These are phyloP conservation scores for Aspergillus sp. DNA, from an alignment of 2,329 filamentous ascomycete genomes.

Conservation along the genomic window DNA sequence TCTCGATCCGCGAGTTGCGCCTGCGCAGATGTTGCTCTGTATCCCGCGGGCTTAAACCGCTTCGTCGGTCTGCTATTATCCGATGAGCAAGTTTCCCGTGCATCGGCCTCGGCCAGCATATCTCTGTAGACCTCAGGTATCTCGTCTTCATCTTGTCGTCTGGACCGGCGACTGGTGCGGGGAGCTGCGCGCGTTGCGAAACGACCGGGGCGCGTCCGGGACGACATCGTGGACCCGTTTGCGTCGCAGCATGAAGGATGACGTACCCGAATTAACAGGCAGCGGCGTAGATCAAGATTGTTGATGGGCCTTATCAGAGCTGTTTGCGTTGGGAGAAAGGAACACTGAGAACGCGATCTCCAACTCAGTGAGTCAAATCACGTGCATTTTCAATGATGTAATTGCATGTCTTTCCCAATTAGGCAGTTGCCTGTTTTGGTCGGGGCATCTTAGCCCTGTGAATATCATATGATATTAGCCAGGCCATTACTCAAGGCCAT, in stretches of 20 bases:
- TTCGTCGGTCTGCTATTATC: conserved; percentile 35
- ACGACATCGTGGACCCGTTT: not conserved
- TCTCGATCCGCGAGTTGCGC: conserved; percentile 12
- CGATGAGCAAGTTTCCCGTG: conserved; percentile 27
- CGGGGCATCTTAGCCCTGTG: too few relatives aligned
- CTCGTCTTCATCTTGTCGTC: conserved; percentile 19
- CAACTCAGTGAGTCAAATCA: too few relatives aligned
- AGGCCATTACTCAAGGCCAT: too few relatives aligned
- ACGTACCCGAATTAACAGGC: not conserved
- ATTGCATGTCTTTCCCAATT: too few relatives aligned
- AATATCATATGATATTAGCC: too few relatives aligned
- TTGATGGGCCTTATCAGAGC: not conserved
- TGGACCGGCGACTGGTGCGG: conserved; percentile 4
- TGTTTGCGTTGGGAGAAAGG: too few relatives aligned
- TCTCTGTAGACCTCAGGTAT: conserved; percentile 42
- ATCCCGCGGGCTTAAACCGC: conserved; percentile 36
- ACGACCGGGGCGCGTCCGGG: conserved; percentile 8
- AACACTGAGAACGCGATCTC: too few relatives aligned
- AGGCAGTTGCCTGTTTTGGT: too few relatives aligned
- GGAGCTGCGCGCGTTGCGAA: not conserved
- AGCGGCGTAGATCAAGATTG: not conserved
- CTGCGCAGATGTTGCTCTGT: conserved; percentile 14
- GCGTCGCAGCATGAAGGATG: not conserved
- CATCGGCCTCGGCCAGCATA: conserved; percentile 43
- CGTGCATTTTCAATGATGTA: too few relatives aligned